These are phyloP conservation scores for Auriscalpium orientale DNA, from an alignment of 768 basidiomycete genomes.

Conservation along the genomic window DNA sequence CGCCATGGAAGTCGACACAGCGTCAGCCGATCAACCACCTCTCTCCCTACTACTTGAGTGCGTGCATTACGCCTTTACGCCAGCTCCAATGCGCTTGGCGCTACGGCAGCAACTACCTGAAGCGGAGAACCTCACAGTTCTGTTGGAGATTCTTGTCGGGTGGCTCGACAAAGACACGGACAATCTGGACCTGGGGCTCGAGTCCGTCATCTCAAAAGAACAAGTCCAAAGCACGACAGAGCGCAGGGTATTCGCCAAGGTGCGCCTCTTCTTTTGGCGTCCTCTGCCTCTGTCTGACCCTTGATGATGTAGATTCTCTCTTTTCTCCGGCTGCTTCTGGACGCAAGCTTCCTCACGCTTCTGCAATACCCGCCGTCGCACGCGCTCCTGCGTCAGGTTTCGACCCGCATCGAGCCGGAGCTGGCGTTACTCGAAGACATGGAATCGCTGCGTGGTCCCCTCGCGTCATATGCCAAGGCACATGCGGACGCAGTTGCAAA, in stretches of 20 bases:
- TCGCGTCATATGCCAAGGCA: constrained; percentile 55
- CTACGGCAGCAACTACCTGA: constrained; percentile 43
- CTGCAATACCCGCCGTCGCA: constrained; percentile 60
- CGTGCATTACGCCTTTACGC: constrained; percentile 34
- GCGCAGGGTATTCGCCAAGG: constrained; percentile 1
- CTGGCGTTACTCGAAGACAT: constrained; percentile 40
- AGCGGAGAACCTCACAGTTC: constrained; percentile 37
- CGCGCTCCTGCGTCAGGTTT: constrained; percentile 39
- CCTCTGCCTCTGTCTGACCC: background rate
- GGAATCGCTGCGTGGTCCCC: constrained; percentile 49
- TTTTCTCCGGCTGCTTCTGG: constrained; percentile 61
- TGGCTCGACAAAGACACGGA: constrained; percentile 38
- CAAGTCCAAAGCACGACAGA: no score
- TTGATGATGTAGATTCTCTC: constrained; percentile 36
- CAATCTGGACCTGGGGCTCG: no score
- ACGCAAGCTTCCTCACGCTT: constrained; percentile 62
- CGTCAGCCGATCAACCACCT: constrained; percentile 24
- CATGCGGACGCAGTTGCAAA: constrained; percentile 44
- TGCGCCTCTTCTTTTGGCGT: background rate
- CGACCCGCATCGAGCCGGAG: constrained; percentile 48
- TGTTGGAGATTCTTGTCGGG: constrained; percentile 39
- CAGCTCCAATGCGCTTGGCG: constrained; percentile 37
- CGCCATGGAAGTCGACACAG: constrained; percentile 32
- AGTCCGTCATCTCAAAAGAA: no score
- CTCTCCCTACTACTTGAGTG: constrained; percentile 30